phyloP scores from a whole-genome alignment of 2,329 filamentous ascomycete genomes.

The Fusarium heterosporum region DNA sequence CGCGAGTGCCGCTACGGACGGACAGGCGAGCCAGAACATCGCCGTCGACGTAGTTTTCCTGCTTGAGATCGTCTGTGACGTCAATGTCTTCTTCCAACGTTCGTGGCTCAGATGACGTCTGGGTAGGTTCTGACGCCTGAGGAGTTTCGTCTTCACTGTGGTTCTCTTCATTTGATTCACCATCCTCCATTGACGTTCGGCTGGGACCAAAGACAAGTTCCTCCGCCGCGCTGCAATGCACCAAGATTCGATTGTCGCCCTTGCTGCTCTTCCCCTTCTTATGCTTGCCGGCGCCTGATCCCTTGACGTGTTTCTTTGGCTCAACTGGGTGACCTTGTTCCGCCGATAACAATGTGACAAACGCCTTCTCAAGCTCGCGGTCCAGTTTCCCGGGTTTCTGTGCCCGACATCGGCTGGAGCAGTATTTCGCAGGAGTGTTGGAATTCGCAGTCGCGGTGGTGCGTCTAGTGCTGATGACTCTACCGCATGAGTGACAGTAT shows the following conservation, averaged over 20 bases:
- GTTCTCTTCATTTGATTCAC: neutral
- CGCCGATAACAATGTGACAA: slow-evolving; percentile 53
- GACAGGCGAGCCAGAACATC: slow-evolving; percentile 51
- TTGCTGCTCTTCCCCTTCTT: slow-evolving; percentile 56
- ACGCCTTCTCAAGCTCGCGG: slow-evolving; percentile 63
- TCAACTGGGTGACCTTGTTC: neutral
- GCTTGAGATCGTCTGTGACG: neutral
- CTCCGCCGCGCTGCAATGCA: slow-evolving; percentile 26
- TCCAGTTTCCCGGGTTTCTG: slow-evolving; percentile 63
- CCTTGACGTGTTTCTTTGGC: slow-evolving; percentile 44
- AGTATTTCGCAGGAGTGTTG: slow-evolving; percentile 60
- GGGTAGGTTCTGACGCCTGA: neutral
- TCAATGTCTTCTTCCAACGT: slow-evolving; percentile 5
- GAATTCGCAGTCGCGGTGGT: slow-evolving; percentile 45
- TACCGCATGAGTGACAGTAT: slow-evolving; percentile 69
- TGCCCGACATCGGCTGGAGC: slow-evolving; percentile 65
- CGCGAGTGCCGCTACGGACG: slow-evolving; percentile 53
- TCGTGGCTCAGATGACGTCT: neutral
- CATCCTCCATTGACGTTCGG: slow-evolving; percentile 11
- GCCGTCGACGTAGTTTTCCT: slow-evolving; percentile 55
- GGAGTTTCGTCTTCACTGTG: neutral
- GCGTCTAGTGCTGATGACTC: slow-evolving; percentile 60
- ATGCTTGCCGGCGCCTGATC: slow-evolving; percentile 54
- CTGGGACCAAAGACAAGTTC: slow-evolving; percentile 27
- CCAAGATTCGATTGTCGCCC: slow-evolving; percentile 40